These are phyloP conservation scores for Trichoderma lentiforme DNA, from an alignment of 2,329 filamentous ascomycete genomes.

Conservation along the genomic window DNA sequence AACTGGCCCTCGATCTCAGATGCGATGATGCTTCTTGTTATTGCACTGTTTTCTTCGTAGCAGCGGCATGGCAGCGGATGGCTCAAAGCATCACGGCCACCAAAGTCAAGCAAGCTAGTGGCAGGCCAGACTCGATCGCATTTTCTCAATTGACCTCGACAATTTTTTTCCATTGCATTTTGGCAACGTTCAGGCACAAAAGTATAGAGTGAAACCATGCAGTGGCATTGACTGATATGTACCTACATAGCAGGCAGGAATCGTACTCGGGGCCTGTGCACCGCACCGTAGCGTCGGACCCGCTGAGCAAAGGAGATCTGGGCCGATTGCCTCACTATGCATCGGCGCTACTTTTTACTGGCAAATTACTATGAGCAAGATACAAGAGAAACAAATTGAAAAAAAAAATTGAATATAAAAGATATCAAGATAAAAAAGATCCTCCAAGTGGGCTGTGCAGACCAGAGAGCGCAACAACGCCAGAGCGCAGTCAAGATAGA, in stretches of 20 bases:
- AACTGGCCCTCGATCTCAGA: not conserved
- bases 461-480: not conserved
- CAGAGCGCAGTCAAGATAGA: not conserved
- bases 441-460: no score
- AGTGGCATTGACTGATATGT: no score
- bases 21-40: not conserved
- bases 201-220: no score
- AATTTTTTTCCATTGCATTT: no score
- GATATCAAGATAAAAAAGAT: not conserved
- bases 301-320: not conserved
- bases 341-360: not conserved
- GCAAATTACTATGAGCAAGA: not conserved
- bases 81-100: not conserved
- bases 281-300: not conserved
- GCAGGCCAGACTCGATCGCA: no score
- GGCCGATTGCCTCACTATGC: not conserved
- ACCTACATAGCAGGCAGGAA: no score
- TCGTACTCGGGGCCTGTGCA: not conserved
- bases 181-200: no score
- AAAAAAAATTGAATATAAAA: not conserved
- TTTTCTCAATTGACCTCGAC: no score
- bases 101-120: not conserved
- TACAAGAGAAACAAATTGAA: not conserved
- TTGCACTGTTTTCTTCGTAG: no score
- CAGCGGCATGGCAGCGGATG: no score